These are phyloP conservation scores for Hemisphaericaspora xylofermentans DNA, from an alignment of 1,139 yeast genomes.

Conservation along the genomic window DNA sequence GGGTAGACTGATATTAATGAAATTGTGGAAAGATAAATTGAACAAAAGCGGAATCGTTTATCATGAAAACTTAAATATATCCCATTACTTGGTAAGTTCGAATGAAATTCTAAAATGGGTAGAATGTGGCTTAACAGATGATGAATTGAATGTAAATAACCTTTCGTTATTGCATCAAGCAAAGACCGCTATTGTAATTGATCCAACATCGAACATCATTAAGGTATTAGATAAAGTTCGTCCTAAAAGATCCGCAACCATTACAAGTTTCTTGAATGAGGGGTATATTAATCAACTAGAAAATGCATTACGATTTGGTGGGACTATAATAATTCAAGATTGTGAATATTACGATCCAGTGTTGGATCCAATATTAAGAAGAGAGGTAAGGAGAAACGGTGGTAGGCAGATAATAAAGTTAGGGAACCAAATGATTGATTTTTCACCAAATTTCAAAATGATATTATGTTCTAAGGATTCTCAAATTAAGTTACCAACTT, in stretches of 20 bases:
- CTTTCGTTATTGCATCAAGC: conserved; percentile 50
- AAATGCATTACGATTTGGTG: conserved; percentile 84
- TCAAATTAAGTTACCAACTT: conserved; percentile 46
- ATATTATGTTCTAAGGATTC: conserved; percentile 64
- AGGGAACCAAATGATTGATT: conserved; percentile 66
- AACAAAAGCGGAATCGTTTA: conserved; percentile 36
- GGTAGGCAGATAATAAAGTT: conserved; percentile 65
- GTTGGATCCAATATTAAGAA: conserved; percentile 58
- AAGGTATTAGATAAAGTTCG: conserved; percentile 37
- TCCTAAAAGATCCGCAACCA: conserved; percentile 39
- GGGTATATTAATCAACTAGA: conserved; percentile 70
- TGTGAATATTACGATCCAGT: conserved; percentile 81
- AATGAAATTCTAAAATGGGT: conserved; percentile 52
- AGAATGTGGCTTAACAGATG: conserved; percentile 52
- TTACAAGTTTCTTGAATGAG: conserved; percentile 74
- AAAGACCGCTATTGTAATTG: conserved; percentile 59
- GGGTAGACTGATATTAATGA: conserved; percentile 38
- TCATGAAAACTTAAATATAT: conserved; percentile 34
- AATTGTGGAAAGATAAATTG: conserved; percentile 45
- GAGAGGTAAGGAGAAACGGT: conserved; percentile 64
- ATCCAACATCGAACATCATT: conserved; percentile 59
- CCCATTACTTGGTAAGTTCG: conserved; percentile 38
- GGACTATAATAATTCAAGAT: conserved; percentile 66
- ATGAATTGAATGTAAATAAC: conserved; percentile 69
- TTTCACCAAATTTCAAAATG: conserved; percentile 61